Evolutionary conservation across 192 early-diverging fungal species (phyloP), one percentile per base, ranked within the genome.

Genomic region (Dimargaris cristalligena): DNA sequence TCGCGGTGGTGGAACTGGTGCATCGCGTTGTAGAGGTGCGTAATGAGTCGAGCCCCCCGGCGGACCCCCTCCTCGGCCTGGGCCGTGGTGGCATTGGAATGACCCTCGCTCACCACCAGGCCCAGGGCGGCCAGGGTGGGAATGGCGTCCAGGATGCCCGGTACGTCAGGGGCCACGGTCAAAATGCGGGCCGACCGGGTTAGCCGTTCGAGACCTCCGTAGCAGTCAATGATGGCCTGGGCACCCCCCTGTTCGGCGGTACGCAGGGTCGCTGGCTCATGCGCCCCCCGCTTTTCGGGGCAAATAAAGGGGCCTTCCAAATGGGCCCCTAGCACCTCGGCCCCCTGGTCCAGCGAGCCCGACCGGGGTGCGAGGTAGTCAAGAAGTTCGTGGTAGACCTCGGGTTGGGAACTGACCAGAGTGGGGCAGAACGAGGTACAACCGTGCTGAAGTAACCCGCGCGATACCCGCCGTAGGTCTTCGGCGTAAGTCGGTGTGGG

Each of bases 1-100:
- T 91, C 87, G 51, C 88, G 81, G 68, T 91, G 88, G 68, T 91
- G 88, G 66, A 91, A 91, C 60, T 83, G 60, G 34, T 82, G 79
- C 88, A 89, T 88, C 34, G 88, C 88, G 60, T 91, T 91, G 70
- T 89, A 91, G 49, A 91, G 67, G 62, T 91, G 88, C 0, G 88
- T 89, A 44, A 91, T 83, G 65, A 79, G 78, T 1, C 71, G 78
- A 2, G 84, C 85, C 10, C 86, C 86, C 9, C 69, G 74, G 2
- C 64, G 60, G 44, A 82, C 70, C 0, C 81, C 86, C 28, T 64
- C 62, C 54, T 80, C 79, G 10, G 84, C 82, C 62, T 80, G 71
- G 20, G 71, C 74, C 22, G 80, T 76, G 20, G 75, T 80, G 34
- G 79, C 79, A 58, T 76, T 79, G 0, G 86, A 81, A 66, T 88